Evolutionary conservation across 2,329 filamentous ascomycete species (phyloP), one percentile per base, ranked within the genome.

Genomic region (Colletotrichum musae): DNA sequence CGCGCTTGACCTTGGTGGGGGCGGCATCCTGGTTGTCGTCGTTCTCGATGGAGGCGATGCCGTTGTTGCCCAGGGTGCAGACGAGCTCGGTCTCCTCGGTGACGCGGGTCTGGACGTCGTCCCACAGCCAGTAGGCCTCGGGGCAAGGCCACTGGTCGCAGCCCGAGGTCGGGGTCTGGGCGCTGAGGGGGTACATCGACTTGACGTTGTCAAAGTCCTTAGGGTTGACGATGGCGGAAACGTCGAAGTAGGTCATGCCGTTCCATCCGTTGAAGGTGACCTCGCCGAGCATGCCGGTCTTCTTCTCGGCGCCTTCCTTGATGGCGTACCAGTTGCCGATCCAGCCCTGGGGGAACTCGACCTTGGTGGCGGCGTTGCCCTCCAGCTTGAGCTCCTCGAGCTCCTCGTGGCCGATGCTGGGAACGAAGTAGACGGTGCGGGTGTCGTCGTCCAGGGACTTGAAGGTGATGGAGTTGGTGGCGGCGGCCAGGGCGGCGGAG

Each of bases 211-310:
- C 66, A 72, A 79, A 73, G 77, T 89, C 87, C 47, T 75, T 75
- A 58, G 85, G 78, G 77, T 86, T 79, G 73, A 88, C 85, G 72
- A 89, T 89, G 76, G 87, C 87, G 12, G 86, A 88, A 71, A 89
- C 86, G 71, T 89, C 87, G 67, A 87, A 89, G 83, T 84, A 89
- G 66, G 84, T 88, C 68, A 80, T 70, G 72, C 80, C 86, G 60
- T 77, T 74, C 78, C 78, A 87, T 75, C 83, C 85, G 61, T 84
- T 79, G 75, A 86, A 87, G 72, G 79, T 78, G 64, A 86, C 80
- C 81, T 87, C 85, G 62, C 85, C 85, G 65, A 87, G 82, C 84
- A 87, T 89, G 73, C 87, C 87, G 5, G 81, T 76, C 50, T 74
- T 73, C 72, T 83, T 78, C 12, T 75, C 53, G 2, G 76, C 68